Conservation (phyloP, 306 rosid species). For the Sesbania bispinosa region DNA sequence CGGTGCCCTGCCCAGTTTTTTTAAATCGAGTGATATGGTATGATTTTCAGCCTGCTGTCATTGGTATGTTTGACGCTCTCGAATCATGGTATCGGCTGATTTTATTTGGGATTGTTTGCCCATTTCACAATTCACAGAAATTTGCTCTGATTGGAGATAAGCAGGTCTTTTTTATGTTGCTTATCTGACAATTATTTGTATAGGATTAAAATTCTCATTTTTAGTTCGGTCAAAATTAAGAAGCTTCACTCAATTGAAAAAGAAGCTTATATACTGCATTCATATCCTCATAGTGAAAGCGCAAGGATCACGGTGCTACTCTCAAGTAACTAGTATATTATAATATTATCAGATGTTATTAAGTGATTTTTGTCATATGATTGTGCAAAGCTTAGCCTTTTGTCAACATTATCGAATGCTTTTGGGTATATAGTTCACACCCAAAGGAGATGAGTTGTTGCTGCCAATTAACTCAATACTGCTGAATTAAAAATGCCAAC, state of each 20-base stretch:
- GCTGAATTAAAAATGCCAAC: too few species aligned
- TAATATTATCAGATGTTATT: background rate
- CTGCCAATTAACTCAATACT: too few species aligned
- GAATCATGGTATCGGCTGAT: conserved; percentile 12
- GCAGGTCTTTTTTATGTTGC: conserved; percentile 57
- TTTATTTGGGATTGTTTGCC: conserved; percentile 24
- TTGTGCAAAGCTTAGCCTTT: background rate
- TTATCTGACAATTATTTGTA: conserved; percentile 62
- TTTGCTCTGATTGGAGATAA: conserved; percentile 39
- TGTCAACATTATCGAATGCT: background rate
- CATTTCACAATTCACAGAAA: conserved; percentile 27
- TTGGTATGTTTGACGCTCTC: conserved; percentile 14
- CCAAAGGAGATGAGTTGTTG: too few species aligned
- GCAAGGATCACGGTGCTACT: background rate
- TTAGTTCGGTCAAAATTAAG: background rate
- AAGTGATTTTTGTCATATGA: background rate
- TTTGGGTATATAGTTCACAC: background rate
- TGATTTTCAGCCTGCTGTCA: conserved; percentile 17
- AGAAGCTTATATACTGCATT: conserved; percentile 27
- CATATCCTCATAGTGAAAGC: background rate
- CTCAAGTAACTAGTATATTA: background rate
- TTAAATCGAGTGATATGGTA: conserved; percentile 8
- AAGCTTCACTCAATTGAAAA: conserved; percentile 11
- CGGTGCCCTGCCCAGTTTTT: conserved; percentile 5
- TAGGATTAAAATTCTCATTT: conserved; percentile 33